These are phyloP conservation scores for Thalassiosira hispida DNA, from an alignment of 352 stramenopile species.

Conservation along the genomic window DNA sequence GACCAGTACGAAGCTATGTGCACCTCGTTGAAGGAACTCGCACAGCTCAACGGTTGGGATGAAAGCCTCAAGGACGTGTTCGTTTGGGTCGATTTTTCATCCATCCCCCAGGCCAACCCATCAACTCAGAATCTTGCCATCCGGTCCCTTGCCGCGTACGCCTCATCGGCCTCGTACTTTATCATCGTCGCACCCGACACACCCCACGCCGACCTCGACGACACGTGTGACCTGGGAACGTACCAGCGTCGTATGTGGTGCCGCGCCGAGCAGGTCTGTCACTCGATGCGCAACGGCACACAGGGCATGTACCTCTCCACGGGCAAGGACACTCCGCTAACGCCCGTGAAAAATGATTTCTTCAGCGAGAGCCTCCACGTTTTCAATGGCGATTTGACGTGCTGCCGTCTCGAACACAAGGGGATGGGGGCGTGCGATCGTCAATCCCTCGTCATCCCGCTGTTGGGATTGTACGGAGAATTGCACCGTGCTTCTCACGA, in stretches of 20 bases:
- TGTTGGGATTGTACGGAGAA: conserved; percentile 57
- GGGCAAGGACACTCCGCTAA: conserved; percentile 6
- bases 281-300: conserved; percentile 52
- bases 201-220: conserved; percentile 41
- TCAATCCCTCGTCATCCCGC: conserved; percentile 50
- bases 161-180: conserved; percentile 55
- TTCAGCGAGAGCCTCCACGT: conserved; percentile 50
- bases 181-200: conserved; percentile 52
- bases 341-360: conserved; percentile 31
- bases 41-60: conserved; percentile 36
- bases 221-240: conserved; percentile 38
- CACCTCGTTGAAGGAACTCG: conserved; percentile 32
- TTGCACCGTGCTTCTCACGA: conserved; percentile 36
- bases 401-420: conserved; percentile 54
- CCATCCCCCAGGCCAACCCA: conserved; percentile 52
- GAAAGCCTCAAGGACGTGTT: conserved; percentile 51
- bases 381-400: conserved; percentile 53
- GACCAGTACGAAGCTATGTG: conserved; percentile 47
- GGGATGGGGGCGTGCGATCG: conserved; percentile 48
- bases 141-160: conserved; percentile 48
- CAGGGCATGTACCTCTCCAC: conserved; percentile 50
- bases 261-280: conserved; percentile 52
- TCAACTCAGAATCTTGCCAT: conserved; percentile 54
- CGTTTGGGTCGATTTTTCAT: conserved; percentile 59
- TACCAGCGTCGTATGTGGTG: conserved; percentile 61